phyloP scores from a whole-genome alignment of 2,329 filamentous ascomycete species.

The Geosmithia putterillii region DNA sequence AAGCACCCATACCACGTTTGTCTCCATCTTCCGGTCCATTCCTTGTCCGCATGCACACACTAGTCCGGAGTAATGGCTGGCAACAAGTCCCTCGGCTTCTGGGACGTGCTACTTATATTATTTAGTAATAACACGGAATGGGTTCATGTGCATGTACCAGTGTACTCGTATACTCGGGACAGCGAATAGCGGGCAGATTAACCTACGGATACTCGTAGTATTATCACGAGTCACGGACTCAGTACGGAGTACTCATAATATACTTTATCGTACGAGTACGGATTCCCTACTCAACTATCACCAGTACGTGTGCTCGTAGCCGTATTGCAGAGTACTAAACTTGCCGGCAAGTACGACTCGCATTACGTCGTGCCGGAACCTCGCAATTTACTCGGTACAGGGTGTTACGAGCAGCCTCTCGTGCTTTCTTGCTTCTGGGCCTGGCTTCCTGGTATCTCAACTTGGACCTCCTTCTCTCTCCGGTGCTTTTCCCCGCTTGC shows the following conservation, averaged over 20 bases:
- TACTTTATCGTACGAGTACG: too few relatives aligned
- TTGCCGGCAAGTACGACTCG: too few relatives aligned
- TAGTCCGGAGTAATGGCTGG: too few relatives aligned
- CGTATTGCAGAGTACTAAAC: too few relatives aligned
- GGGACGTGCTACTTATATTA: too few relatives aligned
- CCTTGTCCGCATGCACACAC: not conserved
- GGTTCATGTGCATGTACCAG: not conserved
- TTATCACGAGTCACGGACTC: not conserved
- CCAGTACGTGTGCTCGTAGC: too few relatives aligned
- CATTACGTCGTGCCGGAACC: too few relatives aligned
- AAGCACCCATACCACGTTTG: not conserved
- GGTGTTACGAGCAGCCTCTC: too few relatives aligned
- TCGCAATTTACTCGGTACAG: too few relatives aligned
- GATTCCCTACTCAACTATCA: too few relatives aligned
- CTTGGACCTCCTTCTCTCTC: not conserved
- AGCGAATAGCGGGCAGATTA: not conserved
- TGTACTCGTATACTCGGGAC: not conserved
- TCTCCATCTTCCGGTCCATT: not conserved
- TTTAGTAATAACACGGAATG: not conserved
- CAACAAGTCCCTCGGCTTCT: not conserved
- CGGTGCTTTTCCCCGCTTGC: not conserved
- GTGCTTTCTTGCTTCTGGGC: not conserved
- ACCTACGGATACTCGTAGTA: not conserved
- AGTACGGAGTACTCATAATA: too few relatives aligned
- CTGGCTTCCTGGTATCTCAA: too few relatives aligned